These are phyloP conservation scores for Penicillium pancosmium DNA, from an alignment of 495 filamentous ascomycete genomes.

Conservation along the genomic window DNA sequence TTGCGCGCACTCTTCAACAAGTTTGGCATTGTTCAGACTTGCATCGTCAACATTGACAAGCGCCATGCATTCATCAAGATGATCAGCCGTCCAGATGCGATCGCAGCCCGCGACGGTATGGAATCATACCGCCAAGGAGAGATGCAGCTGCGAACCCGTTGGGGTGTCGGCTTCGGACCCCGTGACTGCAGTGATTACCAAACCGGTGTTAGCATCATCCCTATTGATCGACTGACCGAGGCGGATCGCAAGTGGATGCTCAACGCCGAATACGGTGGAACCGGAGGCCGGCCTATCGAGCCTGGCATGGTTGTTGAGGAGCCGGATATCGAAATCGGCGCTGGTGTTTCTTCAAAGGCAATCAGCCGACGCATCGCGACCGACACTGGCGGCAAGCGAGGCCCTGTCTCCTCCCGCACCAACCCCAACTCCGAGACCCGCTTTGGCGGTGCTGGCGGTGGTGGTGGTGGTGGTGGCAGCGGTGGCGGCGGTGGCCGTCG, in stretches of 20 bases:
- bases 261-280: constrained; percentile 90
- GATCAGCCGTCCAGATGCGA: constrained; percentile 82
- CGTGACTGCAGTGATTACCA: constrained; percentile 97
- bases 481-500: constrained; percentile 35
- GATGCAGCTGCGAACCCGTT: constrained; percentile 84
- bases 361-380: constrained; percentile 83
- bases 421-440: constrained; percentile 1
- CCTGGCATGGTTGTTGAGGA: constrained; percentile 90
- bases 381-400: constrained; percentile 72
- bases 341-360: constrained; percentile 94
- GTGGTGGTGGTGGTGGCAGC: constrained; percentile 35
- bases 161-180: constrained; percentile 97
- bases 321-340: constrained; percentile 97
- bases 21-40: constrained; percentile 89
- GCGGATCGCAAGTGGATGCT: constrained; percentile 98
- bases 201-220: constrained; percentile 90
- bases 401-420: constrained; percentile 68
- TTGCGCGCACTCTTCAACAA: constrained; percentile 74
- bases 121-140: constrained; percentile 72
- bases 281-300: constrained; percentile 79
- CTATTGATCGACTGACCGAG: constrained; percentile 87
- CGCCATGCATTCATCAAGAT: constrained; percentile 99
- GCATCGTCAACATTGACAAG: constrained; percentile 96
- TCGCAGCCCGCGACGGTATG: constrained; percentile 87
- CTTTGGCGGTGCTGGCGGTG: constrained; percentile 23